Base-by-base conservation (phyloP, 257 asterid species). In the Voacanga thouarsii region DNA sequence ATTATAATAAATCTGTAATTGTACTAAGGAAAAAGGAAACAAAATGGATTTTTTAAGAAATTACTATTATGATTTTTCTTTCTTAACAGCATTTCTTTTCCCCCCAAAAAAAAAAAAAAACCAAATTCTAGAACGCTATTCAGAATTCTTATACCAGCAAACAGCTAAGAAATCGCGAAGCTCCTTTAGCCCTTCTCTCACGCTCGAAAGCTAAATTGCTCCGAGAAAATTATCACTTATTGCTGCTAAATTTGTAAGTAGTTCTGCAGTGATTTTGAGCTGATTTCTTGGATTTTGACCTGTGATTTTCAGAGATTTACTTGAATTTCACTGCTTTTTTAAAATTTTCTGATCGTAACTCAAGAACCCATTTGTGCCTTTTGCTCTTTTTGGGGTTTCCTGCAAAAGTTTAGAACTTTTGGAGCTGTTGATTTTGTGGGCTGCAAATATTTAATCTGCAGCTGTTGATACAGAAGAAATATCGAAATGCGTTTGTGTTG, bases 391-490 rank as follows among this genome's bases (percentile, higher is more conserved):
- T 71, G 75, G 18, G 41, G 6, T 77, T 19, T 77, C 28, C 28
- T 53, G 6, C 15, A 66, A 37, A 23, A 47, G 1, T 39, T 55
- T 1, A 0, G 2, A 30, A 33, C 11, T 67, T 33, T 39, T 4
- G 43, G 57, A 50, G 43, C 56, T 16, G n/a, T 75, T 37, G 15
- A 18, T 16, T 45, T 59, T 47, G 7, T 59, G 51, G 47, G 55
- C 71, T 37, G 72, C 24, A 44, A 12, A 9, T 44, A 60, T 45
- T 74, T 66, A 75, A 79, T 77, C 78, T 81, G 83, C 70, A 76
- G 67, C 50, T 28, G 0, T 61, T 37, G 12, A 44, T 15, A 71
- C 16, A 56, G 37, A 57, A 56, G 69, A 55, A 50, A 28, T 60
- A 26, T 24, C 71, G 80, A 71, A 49, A 56, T 67, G 80, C 72